Percentiles rank a stretch among this genome's conserved stretches.
Conservation (phyloP, 306 rosid species). For the Medicago lupulina region DNA sequence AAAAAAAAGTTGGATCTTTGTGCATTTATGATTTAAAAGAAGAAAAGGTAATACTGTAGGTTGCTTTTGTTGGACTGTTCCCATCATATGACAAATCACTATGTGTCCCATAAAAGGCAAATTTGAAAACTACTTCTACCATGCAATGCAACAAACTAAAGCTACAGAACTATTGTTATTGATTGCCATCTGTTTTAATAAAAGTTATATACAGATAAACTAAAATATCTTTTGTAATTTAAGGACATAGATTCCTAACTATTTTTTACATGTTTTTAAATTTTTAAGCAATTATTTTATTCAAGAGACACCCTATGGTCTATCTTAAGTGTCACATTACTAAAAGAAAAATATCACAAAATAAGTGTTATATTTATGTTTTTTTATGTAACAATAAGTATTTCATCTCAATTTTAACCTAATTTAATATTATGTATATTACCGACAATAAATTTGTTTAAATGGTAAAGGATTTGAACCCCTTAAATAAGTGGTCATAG, state of each 20-base stretch:
- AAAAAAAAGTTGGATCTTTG: constrained; percentile 25
- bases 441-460: no score
- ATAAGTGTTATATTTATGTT: no score
- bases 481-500: no score
- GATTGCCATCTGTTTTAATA: background rate
- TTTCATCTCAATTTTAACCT: no score
- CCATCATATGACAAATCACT: constrained; percentile 19
- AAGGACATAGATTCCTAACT: background rate
- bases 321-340: background rate
- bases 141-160: background rate
- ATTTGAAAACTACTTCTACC: constrained; percentile 29
- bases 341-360: background rate
- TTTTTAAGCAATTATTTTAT: background rate
- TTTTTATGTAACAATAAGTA: no score
- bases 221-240: background rate
- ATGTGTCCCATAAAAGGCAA: constrained; percentile 29
- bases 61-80: constrained; percentile 29
- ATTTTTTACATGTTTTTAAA: background rate
- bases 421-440: no score
- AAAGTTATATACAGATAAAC: background rate
- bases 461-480: no score
- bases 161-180: no score
- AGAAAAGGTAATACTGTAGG: constrained; percentile 13
- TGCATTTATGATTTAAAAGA: constrained; percentile 5
- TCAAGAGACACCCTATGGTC: background rate